phyloP scores from a whole-genome alignment of 2,329 filamentous ascomycete genomes.

The Colletotrichum destructivum region DNA sequence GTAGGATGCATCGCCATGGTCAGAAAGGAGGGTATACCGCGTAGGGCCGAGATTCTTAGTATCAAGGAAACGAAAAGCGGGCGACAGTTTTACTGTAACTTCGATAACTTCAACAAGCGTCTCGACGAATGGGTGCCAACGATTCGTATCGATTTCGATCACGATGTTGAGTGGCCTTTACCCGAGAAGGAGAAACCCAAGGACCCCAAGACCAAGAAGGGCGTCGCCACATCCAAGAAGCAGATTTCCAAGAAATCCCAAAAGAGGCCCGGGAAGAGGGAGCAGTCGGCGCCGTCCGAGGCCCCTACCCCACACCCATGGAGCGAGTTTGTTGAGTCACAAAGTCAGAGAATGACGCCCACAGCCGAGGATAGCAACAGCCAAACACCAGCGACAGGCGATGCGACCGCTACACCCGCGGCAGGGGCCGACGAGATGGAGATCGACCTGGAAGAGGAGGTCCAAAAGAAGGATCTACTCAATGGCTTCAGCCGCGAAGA shows the following conservation, averaged over 20 bases:
- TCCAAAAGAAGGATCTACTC: constrained; percentile 59
- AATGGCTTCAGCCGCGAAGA: constrained; percentile 83
- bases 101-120: constrained; percentile 97
- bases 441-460: constrained; percentile 64
- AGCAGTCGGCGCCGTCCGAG: constrained; percentile 69
- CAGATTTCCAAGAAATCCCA: constrained; percentile 70
- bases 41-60: constrained; percentile 96
- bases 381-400: constrained; percentile 60
- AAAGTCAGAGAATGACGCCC: constrained; percentile 61
- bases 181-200: constrained; percentile 89
- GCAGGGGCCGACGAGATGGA: constrained; percentile 67
- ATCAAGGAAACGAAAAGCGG: constrained; percentile 92
- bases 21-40: constrained; percentile 82
- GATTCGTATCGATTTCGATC: constrained; percentile 85
- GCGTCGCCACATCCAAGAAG: constrained; percentile 71
- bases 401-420: constrained; percentile 62
- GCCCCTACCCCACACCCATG: constrained; percentile 69
- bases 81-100: constrained; percentile 95
- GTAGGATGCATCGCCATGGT: constrained; percentile 75
- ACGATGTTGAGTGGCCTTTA: constrained; percentile 96
- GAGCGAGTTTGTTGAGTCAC: constrained; percentile 67
- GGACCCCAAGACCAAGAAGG: constrained; percentile 81
- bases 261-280: constrained; percentile 69
- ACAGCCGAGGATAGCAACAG: constrained; percentile 60
- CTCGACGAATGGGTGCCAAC: constrained; percentile 89